A percentile compares a stretch with the other conserved stretches of the same genome.
These are phyloP conservation scores for Alternaria sp. DNA, from an alignment of 2,329 filamentous ascomycete genomes.

Conservation along the genomic window DNA sequence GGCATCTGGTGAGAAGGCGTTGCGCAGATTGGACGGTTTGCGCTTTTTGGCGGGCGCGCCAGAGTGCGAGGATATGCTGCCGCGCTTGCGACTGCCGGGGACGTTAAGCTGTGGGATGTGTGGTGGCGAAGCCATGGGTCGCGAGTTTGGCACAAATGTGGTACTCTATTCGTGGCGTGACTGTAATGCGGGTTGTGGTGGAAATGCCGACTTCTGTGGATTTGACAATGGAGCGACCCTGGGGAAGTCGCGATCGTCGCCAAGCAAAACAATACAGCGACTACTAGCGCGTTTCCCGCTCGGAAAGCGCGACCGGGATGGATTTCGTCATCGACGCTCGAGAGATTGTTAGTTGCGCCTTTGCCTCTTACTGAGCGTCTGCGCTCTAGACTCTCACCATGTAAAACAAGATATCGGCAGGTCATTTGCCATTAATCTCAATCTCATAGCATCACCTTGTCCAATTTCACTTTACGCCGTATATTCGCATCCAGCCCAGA, in stretches of 20 bases:
- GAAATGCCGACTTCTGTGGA: not conserved
- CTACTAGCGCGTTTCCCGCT: slow-evolving; percentile 27
- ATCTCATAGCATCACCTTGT: not conserved
- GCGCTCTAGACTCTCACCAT: slow-evolving; percentile 19
- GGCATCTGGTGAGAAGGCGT: slow-evolving; percentile 77
- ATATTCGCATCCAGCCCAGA: not conserved
- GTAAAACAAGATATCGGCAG: slow-evolving; percentile 7
- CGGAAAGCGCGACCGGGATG: slow-evolving; percentile 22
- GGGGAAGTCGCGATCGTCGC: slow-evolving; percentile 25
- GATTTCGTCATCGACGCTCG: slow-evolving; percentile 41
- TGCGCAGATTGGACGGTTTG: slow-evolving; percentile 78
- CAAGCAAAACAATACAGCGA: slow-evolving; percentile 20
- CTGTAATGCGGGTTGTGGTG: not conserved
- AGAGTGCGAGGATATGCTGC: slow-evolving; percentile 62
- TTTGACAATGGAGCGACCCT: slow-evolving; percentile 1
- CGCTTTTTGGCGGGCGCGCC: slow-evolving; percentile 66
- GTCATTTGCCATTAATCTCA: slow-evolving; percentile 2
- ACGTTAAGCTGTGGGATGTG: slow-evolving; percentile 61
- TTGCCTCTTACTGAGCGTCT: slow-evolving; percentile 24
- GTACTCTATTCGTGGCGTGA: not conserved
- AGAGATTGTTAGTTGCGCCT: slow-evolving; percentile 4
- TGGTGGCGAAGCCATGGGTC: slow-evolving; percentile 69
- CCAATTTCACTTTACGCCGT: not conserved
- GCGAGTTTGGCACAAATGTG: not conserved
- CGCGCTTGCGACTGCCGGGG: slow-evolving; percentile 74